Evolutionary conservation across 441 rosid species (phyloP).

Genomic region (Populus hybrid): DNA sequence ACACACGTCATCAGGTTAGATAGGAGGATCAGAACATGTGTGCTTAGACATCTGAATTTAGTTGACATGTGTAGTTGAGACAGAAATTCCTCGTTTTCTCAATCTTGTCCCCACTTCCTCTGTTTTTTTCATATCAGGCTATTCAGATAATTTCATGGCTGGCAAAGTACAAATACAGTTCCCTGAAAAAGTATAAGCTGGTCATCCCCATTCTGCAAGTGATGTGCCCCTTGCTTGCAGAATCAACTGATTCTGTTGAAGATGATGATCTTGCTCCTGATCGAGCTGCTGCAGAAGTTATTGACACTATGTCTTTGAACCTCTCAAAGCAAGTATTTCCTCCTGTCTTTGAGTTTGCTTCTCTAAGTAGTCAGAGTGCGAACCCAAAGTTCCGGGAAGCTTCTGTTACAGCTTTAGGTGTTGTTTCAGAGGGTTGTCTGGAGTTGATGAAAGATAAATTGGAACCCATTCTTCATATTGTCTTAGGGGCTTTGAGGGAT

Average conservation of each 20-base stretch:
- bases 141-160: slow-evolving; percentile 99
- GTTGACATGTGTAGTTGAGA: neutral
- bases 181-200: slow-evolving; percentile 86
- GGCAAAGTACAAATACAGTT: slow-evolving; percentile 89
- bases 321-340: slow-evolving; percentile 82
- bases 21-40: slow-evolving; percentile 7
- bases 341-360: slow-evolving; percentile 85
- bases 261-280: slow-evolving; percentile 99
- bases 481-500: slow-evolving; percentile 84
- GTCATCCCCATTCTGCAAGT: slow-evolving; percentile 90
- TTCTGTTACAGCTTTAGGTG: slow-evolving; percentile 90
- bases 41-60: slow-evolving; percentile 13
- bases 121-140: slow-evolving; percentile 56
- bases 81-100: neutral
- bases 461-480: slow-evolving; percentile 78
- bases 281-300: slow-evolving; percentile 99
- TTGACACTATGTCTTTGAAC: slow-evolving; percentile 93
- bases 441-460: slow-evolving; percentile 81
- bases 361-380: slow-evolving; percentile 62
- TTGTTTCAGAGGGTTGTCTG: slow-evolving; percentile 91
- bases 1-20: slow-evolving; percentile 94
- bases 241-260: slow-evolving; percentile 67
- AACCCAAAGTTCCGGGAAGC: slow-evolving; percentile 95
- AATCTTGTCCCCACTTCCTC: slow-evolving; percentile 15
- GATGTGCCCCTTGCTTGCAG: slow-evolving; percentile 95